These are phyloP conservation scores for Xylaria multiplex DNA, from an alignment of 2,329 filamentous ascomycete species.

Conservation along the genomic window DNA sequence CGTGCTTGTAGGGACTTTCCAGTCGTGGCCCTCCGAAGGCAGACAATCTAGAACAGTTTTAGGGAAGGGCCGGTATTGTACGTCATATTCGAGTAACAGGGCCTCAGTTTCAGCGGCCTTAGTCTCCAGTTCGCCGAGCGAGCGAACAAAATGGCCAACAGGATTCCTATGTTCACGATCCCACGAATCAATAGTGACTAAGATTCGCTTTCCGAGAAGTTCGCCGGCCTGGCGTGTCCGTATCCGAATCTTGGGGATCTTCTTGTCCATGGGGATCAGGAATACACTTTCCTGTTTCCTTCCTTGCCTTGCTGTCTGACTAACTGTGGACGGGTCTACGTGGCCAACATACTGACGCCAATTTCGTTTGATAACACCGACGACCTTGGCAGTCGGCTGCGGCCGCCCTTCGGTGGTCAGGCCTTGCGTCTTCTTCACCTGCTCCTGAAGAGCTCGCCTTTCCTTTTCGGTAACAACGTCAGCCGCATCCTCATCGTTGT, in stretches of 20 bases:
- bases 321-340: slow-evolving; percentile 86
- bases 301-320: slow-evolving; percentile 76
- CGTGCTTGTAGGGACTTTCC: slow-evolving; percentile 84
- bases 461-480: slow-evolving; percentile 90
- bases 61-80: slow-evolving; percentile 96
- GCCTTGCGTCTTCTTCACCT: slow-evolving; percentile 86
- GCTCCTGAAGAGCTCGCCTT: slow-evolving; percentile 85
- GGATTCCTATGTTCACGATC: slow-evolving; percentile 93
- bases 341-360: slow-evolving; percentile 99
- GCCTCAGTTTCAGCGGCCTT: slow-evolving; percentile 99
- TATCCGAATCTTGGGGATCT: slow-evolving; percentile 93
- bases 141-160: slow-evolving; percentile 91
- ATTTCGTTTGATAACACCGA: slow-evolving; percentile 92
- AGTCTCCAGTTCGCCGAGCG: slow-evolving; percentile 90
- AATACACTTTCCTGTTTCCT: slow-evolving; percentile 93
- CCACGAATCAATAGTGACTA: slow-evolving; percentile 96
- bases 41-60: slow-evolving; percentile 95
- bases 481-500: slow-evolving; percentile 80
- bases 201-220: slow-evolving; percentile 86
- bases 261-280: slow-evolving; percentile 97
- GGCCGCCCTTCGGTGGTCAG: slow-evolving; percentile 78
- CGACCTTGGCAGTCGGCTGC: slow-evolving; percentile 90
- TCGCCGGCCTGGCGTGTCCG: slow-evolving; percentile 90
- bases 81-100: slow-evolving; percentile 91
- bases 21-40: slow-evolving; percentile 89